Percentiles rank a stretch among this genome's conserved stretches.
Conservation (phyloP, 352 stramenopile genomes). For the Globisporangium iwayamae region DNA sequence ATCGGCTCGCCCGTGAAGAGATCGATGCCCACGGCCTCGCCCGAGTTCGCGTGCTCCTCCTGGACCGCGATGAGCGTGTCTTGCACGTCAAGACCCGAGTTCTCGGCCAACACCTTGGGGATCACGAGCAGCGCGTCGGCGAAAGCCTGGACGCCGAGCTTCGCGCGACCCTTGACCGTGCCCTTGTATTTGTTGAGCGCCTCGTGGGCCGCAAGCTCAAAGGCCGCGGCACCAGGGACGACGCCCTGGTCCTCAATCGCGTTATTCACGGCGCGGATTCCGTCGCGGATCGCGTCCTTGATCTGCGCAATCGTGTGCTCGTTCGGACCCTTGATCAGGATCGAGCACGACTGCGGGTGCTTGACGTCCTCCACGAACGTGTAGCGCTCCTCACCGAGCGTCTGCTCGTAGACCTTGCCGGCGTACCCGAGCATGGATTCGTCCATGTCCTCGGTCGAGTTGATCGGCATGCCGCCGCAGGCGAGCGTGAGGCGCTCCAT, state of each 20-base stretch:
- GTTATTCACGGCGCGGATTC: conserved; percentile 98
- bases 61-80: conserved; percentile 96
- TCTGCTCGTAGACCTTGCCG: conserved; percentile 97
- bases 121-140: conserved; percentile 97
- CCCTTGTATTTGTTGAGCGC: conserved; percentile 84
- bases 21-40: conserved; percentile 94
- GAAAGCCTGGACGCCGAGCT: conserved; percentile 98
- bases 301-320: conserved; percentile 98
- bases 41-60: conserved; percentile 92
- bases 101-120: conserved; percentile 96
- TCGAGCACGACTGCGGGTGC: conserved; percentile 96
- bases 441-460: conserved; percentile 98
- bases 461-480: conserved; percentile 97
- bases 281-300: conserved; percentile 98
- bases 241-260: conserved; percentile 96
- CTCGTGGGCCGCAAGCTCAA: conserved; percentile 93
- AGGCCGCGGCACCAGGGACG: conserved; percentile 95
- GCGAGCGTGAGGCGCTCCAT: conserved; percentile 99
- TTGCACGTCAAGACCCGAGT: conserved; percentile 88
- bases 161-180: conserved; percentile 93
- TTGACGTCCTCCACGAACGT: conserved; percentile 99
- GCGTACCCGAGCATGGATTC: conserved; percentile 95
- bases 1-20: conserved; percentile 96
- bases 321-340: conserved; percentile 99
- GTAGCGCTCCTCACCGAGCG: conserved; percentile 98